Base-by-base conservation (phyloP, 1,284 basidiomycete species). In the Ceratobasidium papillatum region DNA sequence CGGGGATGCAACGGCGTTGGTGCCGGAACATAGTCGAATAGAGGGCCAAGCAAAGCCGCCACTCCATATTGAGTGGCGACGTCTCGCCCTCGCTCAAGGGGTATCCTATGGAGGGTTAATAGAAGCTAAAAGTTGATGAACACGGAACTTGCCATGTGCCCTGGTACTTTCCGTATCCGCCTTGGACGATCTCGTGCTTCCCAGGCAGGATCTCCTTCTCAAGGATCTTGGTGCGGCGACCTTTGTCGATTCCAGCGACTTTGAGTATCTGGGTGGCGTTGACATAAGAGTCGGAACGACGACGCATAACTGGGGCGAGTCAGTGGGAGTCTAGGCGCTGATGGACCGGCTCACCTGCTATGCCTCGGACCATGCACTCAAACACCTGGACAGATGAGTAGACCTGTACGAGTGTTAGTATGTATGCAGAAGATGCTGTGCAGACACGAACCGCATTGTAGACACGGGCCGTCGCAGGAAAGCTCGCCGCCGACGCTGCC, bases 181-280 rank as follows among this genome's bases (percentile, higher is more conserved):
- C 98, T 82, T 99, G 98, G 12, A 99, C 95, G 83, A 99, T 99
- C 83, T 99, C 97, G 83, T 99, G 96, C 83, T 95, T 92, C 66
- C 96, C 96, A 58, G 93, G 93, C 51, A 96, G 87, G 77, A 99
- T 94, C 84, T 99, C 97, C 82, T 97, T 98, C 85, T 99, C 98
- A 45, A 99, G 87, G 75, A 99, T 98, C 88, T 98, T 98, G 27
- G 97, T 99, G 54, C 98, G 88, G 49, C 93, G 89, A 1, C 95
- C 96, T 84, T 99, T 99, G 84, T 98, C 95, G 76, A 99, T 93
- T 52, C 98, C 98, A 8, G 98, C 98, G 52, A 99, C 96, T 84
- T 99, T 99, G 80, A 99, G 90, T 77, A 99, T 98, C 83, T 99
- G 98, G 5, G 98, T 99, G 78, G 97, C 97, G 85, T 99, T 99